Evolutionary conservation across 2,329 filamentous ascomycete genomes (phyloP), one percentile per base, ranked within the genome.

Genomic region (Phyllosticta citriasiana): DNA sequence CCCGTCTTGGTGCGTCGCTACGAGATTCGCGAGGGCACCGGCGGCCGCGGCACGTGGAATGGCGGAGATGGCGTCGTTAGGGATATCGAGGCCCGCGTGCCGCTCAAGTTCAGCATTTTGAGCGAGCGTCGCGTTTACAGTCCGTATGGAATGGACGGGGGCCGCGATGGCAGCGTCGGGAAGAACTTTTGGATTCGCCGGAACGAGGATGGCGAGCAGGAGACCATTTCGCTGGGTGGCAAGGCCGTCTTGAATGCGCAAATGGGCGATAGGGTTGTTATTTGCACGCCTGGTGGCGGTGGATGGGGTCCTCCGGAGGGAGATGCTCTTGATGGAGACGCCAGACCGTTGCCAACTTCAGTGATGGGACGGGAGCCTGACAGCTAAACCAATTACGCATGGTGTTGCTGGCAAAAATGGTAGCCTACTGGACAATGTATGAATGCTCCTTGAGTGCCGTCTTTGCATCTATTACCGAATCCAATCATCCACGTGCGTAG

Each of bases 141-240:
- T n/a, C 71, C 71, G 1, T 73, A 72, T 61, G 72, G 72, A 4
- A 66, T 73, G 64, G 53, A 65, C 8, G 69, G 71, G 4, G 72
- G 71, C 14, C 65, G 68, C 40, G 65, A 70, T 53, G 73, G 72
- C 50, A 63, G 67, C 40, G 61, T 64, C n/a, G 70, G 70, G 3
- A 65, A 68, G 22, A 72, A 72, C 4, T 70, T 50, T 33, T 61
- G 59, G 59, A 40, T 57, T 2, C 57, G 50, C 40, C 14, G 16
- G 54, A 55, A 24, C 1, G 55, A 54, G 54, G 22, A 53, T 2
- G 59, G 59, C 2, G 24, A 30, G 6, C 54, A 57, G 22, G 59
- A 61, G 59, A 57, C 35, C 54, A 54, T 61, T 14, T 61, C 59
- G 40, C 24, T 61, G 27, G 59, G 59, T 1, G 59, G 59, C 4